Evolutionary conservation across 192 early-diverging fungal genomes (phyloP), one percentile per base, ranked within the genome.

Genomic region (Jimgerdemannia lactiflua): DNA sequence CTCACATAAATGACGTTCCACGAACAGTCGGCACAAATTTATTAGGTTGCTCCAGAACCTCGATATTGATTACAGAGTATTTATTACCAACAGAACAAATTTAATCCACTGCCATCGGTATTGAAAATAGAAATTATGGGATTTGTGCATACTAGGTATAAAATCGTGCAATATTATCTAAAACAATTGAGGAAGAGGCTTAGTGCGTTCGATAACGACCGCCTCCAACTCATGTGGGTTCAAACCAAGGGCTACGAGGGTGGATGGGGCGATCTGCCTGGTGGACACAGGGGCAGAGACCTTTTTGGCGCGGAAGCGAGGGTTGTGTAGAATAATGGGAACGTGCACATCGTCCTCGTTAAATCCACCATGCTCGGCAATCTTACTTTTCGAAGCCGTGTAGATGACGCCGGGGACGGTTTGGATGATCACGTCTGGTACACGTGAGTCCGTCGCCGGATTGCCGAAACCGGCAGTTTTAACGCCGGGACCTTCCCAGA

Each of bases 291-390:
- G 74, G 3, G 40, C 19, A 39, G 10, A 40, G 18, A 63, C 70
- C 8, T 17, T 40, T 59, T 75, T 43, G 67, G 68, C 70, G 59
- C 29, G 68, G 67, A 75, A 17, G 43, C 43, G 42, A 42, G 74
- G 74, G 17, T 67, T 70, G 8, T 67, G 70, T 2, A 67, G 42
- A 59, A 75, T 42, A 10, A 75, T 40, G 14, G 66, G 67, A 69
- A 75, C 74, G 67, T 75, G 74, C 17, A 75, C 42, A n/a, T 75
- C 74, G 64, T 75, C 74, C 74, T 75, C 74, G 43, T 75, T 75
- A 67, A 75, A 75, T 41, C 74, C 74, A 49, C 74, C 74, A 65
- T 75, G 74, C 43, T 75, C 74, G 70, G 74, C 74, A 4, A 75
- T 4, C 74, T 75, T 49, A 14, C 8, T 59, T 67, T 68, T 69